Conservation (phyloP, 441 rosid genomes). For the Croton setiger region DNA sequence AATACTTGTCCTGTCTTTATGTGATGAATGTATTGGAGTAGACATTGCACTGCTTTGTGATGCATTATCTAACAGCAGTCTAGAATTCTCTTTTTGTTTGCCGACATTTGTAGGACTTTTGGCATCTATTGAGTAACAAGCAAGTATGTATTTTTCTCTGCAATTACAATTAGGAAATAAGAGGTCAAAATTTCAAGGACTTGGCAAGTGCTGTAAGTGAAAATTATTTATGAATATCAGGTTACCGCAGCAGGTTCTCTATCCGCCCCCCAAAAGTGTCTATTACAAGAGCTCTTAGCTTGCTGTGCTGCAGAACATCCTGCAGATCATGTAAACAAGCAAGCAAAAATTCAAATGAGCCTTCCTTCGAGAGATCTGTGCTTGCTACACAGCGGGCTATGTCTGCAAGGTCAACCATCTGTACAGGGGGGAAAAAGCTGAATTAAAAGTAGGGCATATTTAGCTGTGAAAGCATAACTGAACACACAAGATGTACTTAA, state of each 20-base stretch:
- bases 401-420: constrained; percentile 89
- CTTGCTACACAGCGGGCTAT: constrained; percentile 79
- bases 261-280: constrained; percentile 83
- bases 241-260: constrained; percentile 69
- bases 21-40: constrained; percentile 46
- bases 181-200: constrained; percentile 16
- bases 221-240: constrained; percentile 4
- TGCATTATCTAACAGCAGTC: constrained; percentile 38
- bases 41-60: constrained; percentile 45
- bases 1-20: constrained; percentile 69
- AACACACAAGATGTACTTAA: not conserved
- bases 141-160: constrained; percentile 78
- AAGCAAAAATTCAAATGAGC: constrained; percentile 55
- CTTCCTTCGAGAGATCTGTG: constrained; percentile 58
- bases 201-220: constrained; percentile 15
- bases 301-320: constrained; percentile 61
- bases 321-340: constrained; percentile 85
- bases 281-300: constrained; percentile 73
- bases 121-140: constrained; percentile 50
- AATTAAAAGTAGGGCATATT: not conserved
- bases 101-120: constrained; percentile 39
- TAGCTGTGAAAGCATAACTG: constrained; percentile 3
- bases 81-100: constrained; percentile 44
- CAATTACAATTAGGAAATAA: constrained; percentile 18
- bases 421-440: constrained; percentile 19